Percentiles rank a stretch among this genome's conserved stretches.
These are phyloP conservation scores for Pseudognaphalium luteoalbum DNA, from an alignment of 129 eudicot species.

Conservation along the genomic window DNA sequence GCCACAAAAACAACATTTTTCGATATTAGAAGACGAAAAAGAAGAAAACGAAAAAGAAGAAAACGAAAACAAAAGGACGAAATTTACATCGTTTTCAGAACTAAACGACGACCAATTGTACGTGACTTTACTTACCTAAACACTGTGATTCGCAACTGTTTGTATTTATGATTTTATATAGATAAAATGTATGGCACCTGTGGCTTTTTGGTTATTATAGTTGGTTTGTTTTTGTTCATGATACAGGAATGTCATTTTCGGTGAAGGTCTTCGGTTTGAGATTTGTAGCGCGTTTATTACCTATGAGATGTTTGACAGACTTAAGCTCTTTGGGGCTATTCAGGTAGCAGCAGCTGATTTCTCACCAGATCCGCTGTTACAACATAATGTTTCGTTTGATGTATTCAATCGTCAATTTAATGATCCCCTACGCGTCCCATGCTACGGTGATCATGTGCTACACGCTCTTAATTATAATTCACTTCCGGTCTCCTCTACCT, in stretches of 20 bases:
- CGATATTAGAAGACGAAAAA: too few relatives aligned
- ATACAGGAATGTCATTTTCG: neutral
- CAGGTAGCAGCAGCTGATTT: neutral
- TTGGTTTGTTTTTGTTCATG: neutral
- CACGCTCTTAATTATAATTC: neutral
- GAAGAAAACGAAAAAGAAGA: too few relatives aligned
- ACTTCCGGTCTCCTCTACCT: neutral
- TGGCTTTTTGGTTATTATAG: neutral
- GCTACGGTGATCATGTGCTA: neutral
- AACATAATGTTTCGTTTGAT: neutral
- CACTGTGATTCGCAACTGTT: too few relatives aligned
- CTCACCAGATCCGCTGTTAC: constrained; percentile 3
- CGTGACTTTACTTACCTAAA: too few relatives aligned
- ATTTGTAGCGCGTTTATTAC: neutral
- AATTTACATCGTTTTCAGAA: too few relatives aligned
- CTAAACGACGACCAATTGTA: too few relatives aligned
- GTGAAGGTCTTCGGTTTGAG: neutral
- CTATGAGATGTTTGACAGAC: neutral
- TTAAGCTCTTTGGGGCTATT: neutral
- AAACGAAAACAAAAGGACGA: too few relatives aligned
- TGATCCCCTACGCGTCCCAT: neutral
- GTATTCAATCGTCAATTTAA: neutral
- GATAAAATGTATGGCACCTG: neutral
- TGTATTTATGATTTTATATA: too few relatives aligned
- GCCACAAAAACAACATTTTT: too few relatives aligned